Evolutionary conservation across 2,329 filamentous ascomycete species (phyloP).

Genomic region (Paradendryphiella salina): DNA sequence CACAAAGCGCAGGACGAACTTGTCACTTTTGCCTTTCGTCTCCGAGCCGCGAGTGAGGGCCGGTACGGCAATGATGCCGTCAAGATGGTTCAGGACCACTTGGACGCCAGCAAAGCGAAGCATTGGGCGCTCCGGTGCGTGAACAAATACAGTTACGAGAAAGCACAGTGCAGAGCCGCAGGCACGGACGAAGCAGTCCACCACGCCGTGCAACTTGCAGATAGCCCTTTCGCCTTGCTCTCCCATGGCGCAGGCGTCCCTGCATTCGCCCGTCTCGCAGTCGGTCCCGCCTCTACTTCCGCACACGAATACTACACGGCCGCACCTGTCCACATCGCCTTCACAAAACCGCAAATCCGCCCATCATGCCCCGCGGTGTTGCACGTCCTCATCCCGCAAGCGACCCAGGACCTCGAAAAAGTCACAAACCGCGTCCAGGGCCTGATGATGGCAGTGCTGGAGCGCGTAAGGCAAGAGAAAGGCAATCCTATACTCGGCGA

Average conservation of each 20-base stretch:
- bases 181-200: constrained; percentile 28
- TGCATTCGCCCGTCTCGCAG: constrained; percentile 32
- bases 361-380: constrained; percentile 21
- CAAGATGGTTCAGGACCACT: constrained; percentile 27
- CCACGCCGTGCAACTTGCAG: constrained; percentile 32
- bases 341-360: constrained; percentile 19
- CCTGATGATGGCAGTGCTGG: constrained; percentile 39
- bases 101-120: constrained; percentile 23
- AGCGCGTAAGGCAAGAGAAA: constrained; percentile 29
- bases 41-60: constrained; percentile 27
- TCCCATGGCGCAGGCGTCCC: constrained; percentile 12
- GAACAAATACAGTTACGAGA: constrained; percentile 25
- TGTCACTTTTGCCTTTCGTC: constrained; percentile 34
- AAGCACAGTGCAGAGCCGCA: constrained; percentile 24
- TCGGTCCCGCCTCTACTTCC: constrained; percentile 27
- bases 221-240: constrained; percentile 30
- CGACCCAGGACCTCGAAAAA: constrained; percentile 17
- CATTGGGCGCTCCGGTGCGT: constrained; percentile 34
- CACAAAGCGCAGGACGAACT: constrained; percentile 35
- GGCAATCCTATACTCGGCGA: constrained; percentile 23
- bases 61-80: constrained; percentile 28
- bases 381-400: constrained; percentile 27
- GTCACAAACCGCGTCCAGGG: constrained; percentile 34
- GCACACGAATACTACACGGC: constrained; percentile 22
- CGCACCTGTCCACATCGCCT: constrained; percentile 29